Evolutionary conservation across 306 rosid genomes (phyloP), one percentile per base, ranked within the genome.

Genomic region (Cyclanthera cordifolia): DNA sequence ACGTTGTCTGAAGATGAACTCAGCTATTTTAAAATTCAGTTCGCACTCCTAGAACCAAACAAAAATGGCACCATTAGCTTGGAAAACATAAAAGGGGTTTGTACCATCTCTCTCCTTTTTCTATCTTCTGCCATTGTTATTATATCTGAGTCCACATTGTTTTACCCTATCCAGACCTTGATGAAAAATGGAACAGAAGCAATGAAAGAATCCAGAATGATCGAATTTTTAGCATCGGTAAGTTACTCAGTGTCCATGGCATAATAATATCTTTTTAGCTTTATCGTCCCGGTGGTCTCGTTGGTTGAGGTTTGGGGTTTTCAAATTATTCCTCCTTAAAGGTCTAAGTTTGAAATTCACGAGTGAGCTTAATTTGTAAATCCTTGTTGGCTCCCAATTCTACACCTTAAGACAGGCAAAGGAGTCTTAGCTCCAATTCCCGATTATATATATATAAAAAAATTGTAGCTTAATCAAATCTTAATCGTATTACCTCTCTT

Each of bases 101-200:
- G 93, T 82, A 78, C 78, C 75, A 67, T 85, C 72, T n/a, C n/a
- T 51, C 68, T 14, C 63, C 20, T 71, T 53, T 46, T 56, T 52
- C 52, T 34, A 37, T 45, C 58, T 72, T 69, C 76, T 11, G 28
- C 45, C 54, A 15, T 51, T 75, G 13, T 17, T 74, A 41, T 79
- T 72, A 17, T 47, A 69, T 56, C 64, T 41, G 72, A 7, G 48
- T 79, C 79, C 77, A 61, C 75, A 70, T 59, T 58, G 58, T 50
- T 21, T 76, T 51, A 73, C 74, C 52, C 57, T 72, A 71, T 28
- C 64, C 85, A 91, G 97, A 91, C 85, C 60, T 79, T 91, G 84
- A 72, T 74, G 95, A 91, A 80, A 75, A 76, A 85, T 71, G 87
- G 92, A 61, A 91, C 96, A n/a, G 92, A 88, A 69, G 95, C 96